Conservation (phyloP, 2,329 filamentous ascomycete species). For the Ophiostoma piceae region DNA sequence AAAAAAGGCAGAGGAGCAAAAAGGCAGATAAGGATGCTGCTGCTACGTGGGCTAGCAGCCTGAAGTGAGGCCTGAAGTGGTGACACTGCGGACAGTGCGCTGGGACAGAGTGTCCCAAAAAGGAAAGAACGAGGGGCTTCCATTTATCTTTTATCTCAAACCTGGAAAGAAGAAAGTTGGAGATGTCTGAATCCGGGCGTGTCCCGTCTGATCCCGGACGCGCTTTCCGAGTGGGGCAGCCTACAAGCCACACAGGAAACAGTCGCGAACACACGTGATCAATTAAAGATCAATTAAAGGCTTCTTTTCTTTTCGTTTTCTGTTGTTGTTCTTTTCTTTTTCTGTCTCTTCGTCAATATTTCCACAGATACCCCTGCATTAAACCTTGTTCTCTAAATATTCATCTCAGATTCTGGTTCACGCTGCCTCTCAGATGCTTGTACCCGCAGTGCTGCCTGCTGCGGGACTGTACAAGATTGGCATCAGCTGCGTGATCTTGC, state of each 20-base stretch:
- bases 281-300: not conserved
- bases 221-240: not conserved
- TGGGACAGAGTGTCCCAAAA: not conserved
- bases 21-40: not conserved
- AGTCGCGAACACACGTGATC: not conserved
- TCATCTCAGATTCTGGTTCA: not conserved
- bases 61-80: conserved; percentile 7
- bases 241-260: not conserved
- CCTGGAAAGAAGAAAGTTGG: not conserved
- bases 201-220: conserved; percentile 13
- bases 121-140: not conserved
- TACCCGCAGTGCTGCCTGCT: conserved; percentile 16
- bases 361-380: not conserved
- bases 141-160: not conserved
- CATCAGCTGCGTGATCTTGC: conserved; percentile 3
- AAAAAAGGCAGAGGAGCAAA: not conserved
- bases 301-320: not conserved
- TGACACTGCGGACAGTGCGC: conserved; percentile 1
- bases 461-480: conserved; percentile 11
- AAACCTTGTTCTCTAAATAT: not conserved
- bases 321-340: not conserved
- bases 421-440: not conserved
- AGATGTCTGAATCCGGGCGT: conserved; percentile 5
- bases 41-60: not conserved
- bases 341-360: not conserved